Percentiles rank a stretch among this genome's conserved stretches.
These are phyloP conservation scores for Termitomyces sp. DNA, from an alignment of 768 basidiomycete species.

Conservation along the genomic window DNA sequence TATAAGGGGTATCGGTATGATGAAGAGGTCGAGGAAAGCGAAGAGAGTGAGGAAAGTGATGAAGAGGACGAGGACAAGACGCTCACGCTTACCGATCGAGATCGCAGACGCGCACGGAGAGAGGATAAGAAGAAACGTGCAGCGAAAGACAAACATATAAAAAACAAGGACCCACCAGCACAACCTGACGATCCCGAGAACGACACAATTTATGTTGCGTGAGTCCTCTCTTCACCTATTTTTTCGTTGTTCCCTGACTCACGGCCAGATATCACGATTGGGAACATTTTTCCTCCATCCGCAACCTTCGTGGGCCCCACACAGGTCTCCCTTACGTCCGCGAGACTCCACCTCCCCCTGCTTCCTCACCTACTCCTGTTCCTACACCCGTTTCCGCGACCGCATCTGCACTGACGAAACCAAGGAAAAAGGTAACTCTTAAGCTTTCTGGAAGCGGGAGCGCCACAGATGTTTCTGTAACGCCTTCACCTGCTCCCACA, in stretches of 20 bases:
- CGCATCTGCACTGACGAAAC: neutral
- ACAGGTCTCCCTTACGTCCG: conserved; percentile 60
- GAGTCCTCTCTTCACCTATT: conserved; percentile 27
- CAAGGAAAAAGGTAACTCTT: conserved; percentile 23
- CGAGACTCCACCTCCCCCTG: conserved; percentile 37
- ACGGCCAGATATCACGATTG: conserved; percentile 76
- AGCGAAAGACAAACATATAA: conserved; percentile 1
- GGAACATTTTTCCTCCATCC: conserved; percentile 94
- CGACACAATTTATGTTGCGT: conserved; percentile 78
- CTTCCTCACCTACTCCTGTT: no score
- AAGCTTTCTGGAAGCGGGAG: conserved; percentile 16
- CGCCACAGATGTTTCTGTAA: no score
- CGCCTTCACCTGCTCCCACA: no score
- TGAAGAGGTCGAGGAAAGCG: conserved; percentile 2
- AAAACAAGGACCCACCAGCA: conserved; percentile 10
- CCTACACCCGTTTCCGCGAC: neutral
- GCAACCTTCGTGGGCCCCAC: conserved; percentile 81
- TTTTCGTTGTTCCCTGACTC: neutral
- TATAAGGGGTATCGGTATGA: conserved; percentile 4
- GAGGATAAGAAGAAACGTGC: conserved; percentile 7
- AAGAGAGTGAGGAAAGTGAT: neutral
- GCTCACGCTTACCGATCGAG: conserved; percentile 24
- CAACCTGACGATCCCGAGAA: neutral
- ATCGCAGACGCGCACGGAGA: conserved; percentile 37
- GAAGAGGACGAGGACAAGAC: conserved; percentile 22